These are phyloP conservation scores for Crithidia expoeki DNA, from an alignment of 208 protist species.

Conservation along the genomic window DNA sequence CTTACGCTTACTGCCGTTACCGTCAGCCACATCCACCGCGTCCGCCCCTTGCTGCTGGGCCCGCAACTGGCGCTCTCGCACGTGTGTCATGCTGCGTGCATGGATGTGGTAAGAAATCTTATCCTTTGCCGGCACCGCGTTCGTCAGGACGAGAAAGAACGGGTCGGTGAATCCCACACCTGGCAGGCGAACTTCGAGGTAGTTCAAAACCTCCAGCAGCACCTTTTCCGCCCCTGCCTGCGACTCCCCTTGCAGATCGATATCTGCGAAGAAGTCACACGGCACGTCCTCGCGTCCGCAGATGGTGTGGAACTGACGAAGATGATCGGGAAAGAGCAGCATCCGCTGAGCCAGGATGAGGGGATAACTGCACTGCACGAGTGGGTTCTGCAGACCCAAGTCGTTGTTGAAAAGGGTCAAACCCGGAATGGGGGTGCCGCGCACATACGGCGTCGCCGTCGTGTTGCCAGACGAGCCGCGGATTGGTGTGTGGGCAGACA, in stretches of 20 bases:
- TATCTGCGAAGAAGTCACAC: slow-evolving; percentile 85
- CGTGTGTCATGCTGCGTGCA: slow-evolving; percentile 64
- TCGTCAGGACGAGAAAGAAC: slow-evolving; percentile 80
- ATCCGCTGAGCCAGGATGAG: slow-evolving; percentile 75
- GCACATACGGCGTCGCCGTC: slow-evolving; percentile 10
- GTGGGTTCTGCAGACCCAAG: slow-evolving; percentile 42
- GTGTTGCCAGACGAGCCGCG: not conserved
- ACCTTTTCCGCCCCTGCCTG: slow-evolving; percentile 46
- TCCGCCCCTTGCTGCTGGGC: slow-evolving; percentile 16
- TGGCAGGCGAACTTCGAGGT: slow-evolving; percentile 76
- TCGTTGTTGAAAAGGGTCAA: slow-evolving; percentile 54
- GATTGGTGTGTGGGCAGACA: not conserved
- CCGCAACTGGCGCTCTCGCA: slow-evolving; percentile 8
- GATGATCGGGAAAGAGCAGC: slow-evolving; percentile 65
- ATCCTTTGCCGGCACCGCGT: slow-evolving; percentile 48
- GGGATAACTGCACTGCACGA: slow-evolving; percentile 48
- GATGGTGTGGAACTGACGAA: slow-evolving; percentile 73
- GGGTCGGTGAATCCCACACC: slow-evolving; percentile 77
- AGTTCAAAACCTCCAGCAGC: slow-evolving; percentile 77
- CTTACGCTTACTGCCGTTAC: slow-evolving; percentile 5
- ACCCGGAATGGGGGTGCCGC: slow-evolving; percentile 29
- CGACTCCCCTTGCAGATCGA: slow-evolving; percentile 64
- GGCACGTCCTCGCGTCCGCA: slow-evolving; percentile 79
- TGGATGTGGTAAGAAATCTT: slow-evolving; percentile 86
- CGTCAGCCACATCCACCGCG: too few relatives aligned